phyloP scores from a whole-genome alignment of 73 alveolate species.

The Paramecium caudatum region DNA sequence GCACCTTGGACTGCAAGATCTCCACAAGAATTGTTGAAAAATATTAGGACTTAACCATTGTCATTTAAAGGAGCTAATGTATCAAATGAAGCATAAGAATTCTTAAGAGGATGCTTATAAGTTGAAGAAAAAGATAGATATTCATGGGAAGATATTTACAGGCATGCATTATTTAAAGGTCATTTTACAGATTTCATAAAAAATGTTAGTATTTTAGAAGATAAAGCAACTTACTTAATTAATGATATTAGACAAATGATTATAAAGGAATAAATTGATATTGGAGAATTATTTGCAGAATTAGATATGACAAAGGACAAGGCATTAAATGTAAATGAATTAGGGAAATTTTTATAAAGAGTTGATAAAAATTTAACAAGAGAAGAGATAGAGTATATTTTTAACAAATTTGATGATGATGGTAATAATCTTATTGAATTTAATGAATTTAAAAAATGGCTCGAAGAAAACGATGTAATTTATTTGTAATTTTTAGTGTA shows the following conservation, averaged over 20 bases:
- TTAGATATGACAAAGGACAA: conserved; percentile 72
- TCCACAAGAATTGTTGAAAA: conserved; percentile 45
- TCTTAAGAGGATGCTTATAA: conserved; percentile 53
- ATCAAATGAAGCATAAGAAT: conserved; percentile 62
- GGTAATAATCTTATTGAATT: conserved; percentile 74
- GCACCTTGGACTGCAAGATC: conserved; percentile 74
- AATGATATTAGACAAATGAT: conserved; percentile 75
- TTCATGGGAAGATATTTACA: conserved; percentile 74
- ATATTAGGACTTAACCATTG: conserved; percentile 40
- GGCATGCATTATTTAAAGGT: conserved; percentile 73
- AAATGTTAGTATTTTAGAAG: conserved; percentile 60
- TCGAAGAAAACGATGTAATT: conserved; percentile 72
- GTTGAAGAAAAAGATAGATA: conserved; percentile 70
- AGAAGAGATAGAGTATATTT: conserved; percentile 75
- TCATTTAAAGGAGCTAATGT: conserved; percentile 13
- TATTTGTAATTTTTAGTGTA: not conserved
- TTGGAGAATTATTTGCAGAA: conserved; percentile 73
- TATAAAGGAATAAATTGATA: conserved; percentile 66
- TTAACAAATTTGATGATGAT: conserved; percentile 74
- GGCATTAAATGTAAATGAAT: conserved; percentile 66
- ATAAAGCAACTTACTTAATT: conserved; percentile 70
- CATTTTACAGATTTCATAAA: conserved; percentile 66
- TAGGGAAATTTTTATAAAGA: conserved; percentile 71
- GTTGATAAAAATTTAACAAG: conserved; percentile 72
- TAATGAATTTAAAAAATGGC: conserved; percentile 73